Evolutionary conservation across 441 rosid species (phyloP), one percentile per base, ranked within the genome.

Genomic region (Brassica balearica): DNA sequence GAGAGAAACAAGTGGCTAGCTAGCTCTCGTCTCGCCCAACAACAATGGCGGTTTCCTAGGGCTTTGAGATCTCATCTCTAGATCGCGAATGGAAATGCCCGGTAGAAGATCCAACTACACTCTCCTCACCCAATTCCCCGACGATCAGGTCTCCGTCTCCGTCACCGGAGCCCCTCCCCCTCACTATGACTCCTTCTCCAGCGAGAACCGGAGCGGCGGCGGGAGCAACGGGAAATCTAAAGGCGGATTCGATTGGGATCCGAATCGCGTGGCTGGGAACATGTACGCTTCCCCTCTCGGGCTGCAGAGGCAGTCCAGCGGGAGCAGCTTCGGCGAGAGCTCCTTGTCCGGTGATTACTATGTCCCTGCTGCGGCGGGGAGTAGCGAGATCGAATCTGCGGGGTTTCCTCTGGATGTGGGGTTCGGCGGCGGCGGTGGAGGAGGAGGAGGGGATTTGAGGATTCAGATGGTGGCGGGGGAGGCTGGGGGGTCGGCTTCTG

Each of bases 271-370:
- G 70, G 84, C 76, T 55, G 88, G 87, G 55, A 89, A 71, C 82
- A 19, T 80, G 83, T 88, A 77, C 60, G 67, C 87, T 27, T 86
- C 92, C 32, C 86, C 96, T 63, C 74, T 88, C 76, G 96, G 90
- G 48, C 74, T 93, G 73, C 99, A 96, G 79, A 84, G 98, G 83
- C 96, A 96, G 78, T 93, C 98, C 25, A 96, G 99, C 82, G 98
- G 97, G 80, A 93, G 99, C 56, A 96, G 99, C 81, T 92, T 93
- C 73, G 97, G 95, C 1, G 99, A 89, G 87, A 89, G 99, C 82
- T 90, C 99, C 6, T 82, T 93, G 69, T 96, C 98, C 3, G 99
- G 98, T 8, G 99, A 95, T 41, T 95, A 88, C 60, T 88, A 86
- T 69, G 85, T 85, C 72, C 91, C 91, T 70, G 77, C 89, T 8